phyloP scores from a whole-genome alignment of 73 alveolate genomes.

The Symbiodinium natans region DNA sequence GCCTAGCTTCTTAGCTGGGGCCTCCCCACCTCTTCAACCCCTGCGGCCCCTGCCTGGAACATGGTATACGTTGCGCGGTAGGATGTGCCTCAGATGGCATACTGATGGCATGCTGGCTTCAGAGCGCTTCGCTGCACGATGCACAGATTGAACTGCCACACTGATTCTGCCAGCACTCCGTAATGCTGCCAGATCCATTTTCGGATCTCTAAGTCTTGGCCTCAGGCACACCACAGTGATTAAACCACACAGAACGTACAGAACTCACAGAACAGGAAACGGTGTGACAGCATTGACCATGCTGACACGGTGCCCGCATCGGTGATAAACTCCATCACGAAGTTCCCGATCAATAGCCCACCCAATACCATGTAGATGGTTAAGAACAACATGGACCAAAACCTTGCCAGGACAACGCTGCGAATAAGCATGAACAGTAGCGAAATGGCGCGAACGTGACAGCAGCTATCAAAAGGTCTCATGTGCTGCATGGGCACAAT shows the following conservation, averaged over 20 bases:
- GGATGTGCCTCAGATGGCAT: constrained; percentile 32
- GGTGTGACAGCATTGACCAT: background rate
- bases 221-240: background rate
- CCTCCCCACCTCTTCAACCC: too few species aligned
- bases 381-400: constrained; percentile 51
- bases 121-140: background rate
- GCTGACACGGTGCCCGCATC: constrained; percentile 1
- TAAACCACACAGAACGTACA: background rate
- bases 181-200: constrained; percentile 61
- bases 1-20: too few species aligned
- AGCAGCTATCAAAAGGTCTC: background rate
- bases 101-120: background rate
- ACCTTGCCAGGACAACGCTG: background rate
- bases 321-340: constrained; percentile 51
- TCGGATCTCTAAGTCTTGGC: constrained; percentile 20
- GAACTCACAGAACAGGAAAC: background rate
- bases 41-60: too few species aligned
- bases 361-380: constrained; percentile 62
- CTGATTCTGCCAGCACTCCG: background rate
- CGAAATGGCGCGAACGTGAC: background rate
- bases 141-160: background rate
- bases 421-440: too few species aligned
- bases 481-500: background rate
- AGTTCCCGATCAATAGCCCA: constrained; percentile 40
- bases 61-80: constrained; percentile 63